Evolutionary conservation across 257 asterid species (phyloP).

Genomic region (Fraxinus cuspidata): DNA sequence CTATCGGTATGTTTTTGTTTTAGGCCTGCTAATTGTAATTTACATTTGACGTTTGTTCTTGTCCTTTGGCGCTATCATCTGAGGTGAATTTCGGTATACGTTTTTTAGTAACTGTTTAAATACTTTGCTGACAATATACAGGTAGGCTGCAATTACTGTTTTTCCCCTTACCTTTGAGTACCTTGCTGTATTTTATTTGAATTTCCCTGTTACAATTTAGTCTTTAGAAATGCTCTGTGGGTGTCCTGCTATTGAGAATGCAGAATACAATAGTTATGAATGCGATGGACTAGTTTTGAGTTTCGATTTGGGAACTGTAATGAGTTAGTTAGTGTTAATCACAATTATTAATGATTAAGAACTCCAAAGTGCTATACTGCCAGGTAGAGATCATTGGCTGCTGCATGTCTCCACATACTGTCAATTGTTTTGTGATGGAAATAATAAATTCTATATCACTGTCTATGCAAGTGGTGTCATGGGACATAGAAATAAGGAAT

Average conservation of each 20-base stretch:
- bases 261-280: neutral
- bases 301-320: neutral
- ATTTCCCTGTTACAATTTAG: neutral
- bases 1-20: constrained; percentile 68
- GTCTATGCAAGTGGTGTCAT: neutral
- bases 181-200: neutral
- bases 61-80: neutral
- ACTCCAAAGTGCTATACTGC: neutral
- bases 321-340: neutral
- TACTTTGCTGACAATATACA: neutral
- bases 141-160: neutral
- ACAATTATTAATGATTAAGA: neutral
- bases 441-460: neutral
- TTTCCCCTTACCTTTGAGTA: neutral
- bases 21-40: neutral
- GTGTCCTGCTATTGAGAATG: neutral
- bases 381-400: no score
- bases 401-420: neutral
- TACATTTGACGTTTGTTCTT: neutral
- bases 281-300: neutral
- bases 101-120: constrained; percentile 5
- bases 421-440: neutral
- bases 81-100: neutral
- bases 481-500: neutral
- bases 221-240: neutral